These are phyloP conservation scores for Globisporangium yorkense DNA, from an alignment of 352 stramenopile species.

Conservation along the genomic window DNA sequence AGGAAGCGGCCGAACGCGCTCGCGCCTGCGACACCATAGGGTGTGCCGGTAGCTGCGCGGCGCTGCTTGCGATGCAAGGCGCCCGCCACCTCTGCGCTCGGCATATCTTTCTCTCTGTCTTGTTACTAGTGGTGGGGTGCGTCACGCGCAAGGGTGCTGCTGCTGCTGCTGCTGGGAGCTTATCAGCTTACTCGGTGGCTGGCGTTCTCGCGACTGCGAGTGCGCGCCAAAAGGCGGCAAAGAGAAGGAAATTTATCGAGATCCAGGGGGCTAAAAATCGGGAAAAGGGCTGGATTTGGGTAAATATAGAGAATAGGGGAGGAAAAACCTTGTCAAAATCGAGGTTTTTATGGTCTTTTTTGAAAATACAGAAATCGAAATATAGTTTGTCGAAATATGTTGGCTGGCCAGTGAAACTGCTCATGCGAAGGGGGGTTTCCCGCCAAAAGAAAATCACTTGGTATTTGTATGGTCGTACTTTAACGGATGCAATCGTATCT, in stretches of 20 bases:
- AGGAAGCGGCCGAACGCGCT: conserved; percentile 51
- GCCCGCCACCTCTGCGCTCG: conserved; percentile 8
- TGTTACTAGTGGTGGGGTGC: neutral
- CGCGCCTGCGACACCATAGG: conserved; percentile 21
- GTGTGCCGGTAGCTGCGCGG: conserved; percentile 32
- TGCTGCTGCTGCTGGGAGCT: too few species aligned
- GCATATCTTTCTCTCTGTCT: conserved; percentile 3
- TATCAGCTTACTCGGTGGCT: neutral
- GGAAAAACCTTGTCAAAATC: neutral
- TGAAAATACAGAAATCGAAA: neutral
- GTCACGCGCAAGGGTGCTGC: neutral
- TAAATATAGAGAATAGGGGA: neutral
- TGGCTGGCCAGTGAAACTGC: neutral
- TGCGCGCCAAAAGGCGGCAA: neutral
- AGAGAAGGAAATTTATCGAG: neutral
- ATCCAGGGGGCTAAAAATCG: neutral
- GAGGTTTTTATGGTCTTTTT: neutral
- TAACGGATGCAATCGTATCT: too few species aligned
- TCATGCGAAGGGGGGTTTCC: neutral
- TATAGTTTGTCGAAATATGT: neutral
- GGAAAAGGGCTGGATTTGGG: neutral
- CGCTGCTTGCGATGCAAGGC: conserved; percentile 16
- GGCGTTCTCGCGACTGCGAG: neutral
- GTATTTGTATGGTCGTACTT: neutral
- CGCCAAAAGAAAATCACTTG: neutral